Evolutionary conservation across 2,329 filamentous ascomycete species (phyloP), one percentile per base, ranked within the genome.

Genomic region (Colletotrichum gloeosporioides): DNA sequence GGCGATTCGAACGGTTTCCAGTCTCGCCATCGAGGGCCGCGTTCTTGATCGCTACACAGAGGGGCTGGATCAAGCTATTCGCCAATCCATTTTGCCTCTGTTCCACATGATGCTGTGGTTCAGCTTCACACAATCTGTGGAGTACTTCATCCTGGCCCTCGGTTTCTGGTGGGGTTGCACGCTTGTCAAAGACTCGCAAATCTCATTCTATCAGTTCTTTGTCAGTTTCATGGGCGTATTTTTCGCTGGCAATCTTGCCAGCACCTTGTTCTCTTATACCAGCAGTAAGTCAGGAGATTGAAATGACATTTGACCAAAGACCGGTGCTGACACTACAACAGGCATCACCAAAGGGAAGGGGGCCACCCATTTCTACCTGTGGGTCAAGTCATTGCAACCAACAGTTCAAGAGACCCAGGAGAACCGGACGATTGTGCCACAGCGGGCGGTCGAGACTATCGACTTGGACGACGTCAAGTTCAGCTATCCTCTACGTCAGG

Each of bases 1-100:
- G 2, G 83, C 88, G 0, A 86, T 90, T 32, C 82, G 87, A 12
- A 90, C 88, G 3, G 83, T 88, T 12, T 81, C 86, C 3, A 84
- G 84, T 9, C 80, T 88, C 15, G 82, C 82, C 1, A 80, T 86
- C 6, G 87, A 88, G 77, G 80, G 18, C 65, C 22, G 34, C 4
- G 55, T 74, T 10, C 8, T 70, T 29, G 15, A 63, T 8, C 25
- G 29, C 22, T 87, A 88, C 71, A 78, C 78, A 0, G 75, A 79
- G 3, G 82, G 84, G 31, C 78, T 88, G 0, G 79, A 81, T 22
- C 69, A 80, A 69, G 77, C 78, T 7, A 66, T 77, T 22, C 10
- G 44, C 18, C n/a, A 34, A 6, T 69, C 75, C 15, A 67, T 55
- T 4, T 57, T 27, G 13, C 78, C 78, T 2, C 49, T 81, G 13